Base-by-base conservation (phyloP, 805 yeast species). In the Metschnikowia anglica region DNA sequence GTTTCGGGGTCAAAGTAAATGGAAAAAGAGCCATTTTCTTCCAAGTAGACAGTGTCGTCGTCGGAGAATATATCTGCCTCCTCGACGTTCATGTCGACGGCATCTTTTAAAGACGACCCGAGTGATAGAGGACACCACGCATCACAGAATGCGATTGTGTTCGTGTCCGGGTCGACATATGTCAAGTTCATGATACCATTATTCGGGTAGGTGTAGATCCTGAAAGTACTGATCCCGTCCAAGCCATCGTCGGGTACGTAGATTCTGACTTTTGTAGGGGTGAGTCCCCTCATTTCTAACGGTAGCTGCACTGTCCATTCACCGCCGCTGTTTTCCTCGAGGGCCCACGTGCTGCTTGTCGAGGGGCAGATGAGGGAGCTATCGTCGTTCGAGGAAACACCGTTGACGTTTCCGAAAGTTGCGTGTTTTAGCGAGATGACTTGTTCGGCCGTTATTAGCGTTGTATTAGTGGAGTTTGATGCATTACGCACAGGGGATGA, bases 111-210 rank as follows among this genome's bases (percentile, higher is more conserved):
- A 2, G 60, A 56, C 0, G 70, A 43, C 10, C 61, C 59, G 21
- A 72, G 70, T 1, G 74, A 64, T 19, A 91, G 67, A 0, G 97
- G 95, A 63, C 99, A 93, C 76, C 79, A 83, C 0, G 96, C 95
- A 61, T 89, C 96, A 70, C 99, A 93, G 57, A 67, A 66, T 12
- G 65, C 59, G 3, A 74, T 38, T n/a, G 70, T 64, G 37, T 83
- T 80, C 2, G 88, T 74, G 0, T 58, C 47, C 2, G 96, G 95
- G 58, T 91, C 91, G 17, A 85, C 68, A 56, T 89, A 93, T 0
- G 95, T 80, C 50, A 93, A 62, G 60, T 93, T 93, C 96, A 93
- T 86, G 48, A 91, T 91, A 51, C 97, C 88, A 52, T 82, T 76
- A 10, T 89, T 74, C 0, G 97, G 97, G 41, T 75, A 65, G 0